Evolutionary conservation across 169 alveolate genomes (phyloP), one percentile per base, ranked within the genome.

Genomic region (Eimeria necatrix): DNA sequence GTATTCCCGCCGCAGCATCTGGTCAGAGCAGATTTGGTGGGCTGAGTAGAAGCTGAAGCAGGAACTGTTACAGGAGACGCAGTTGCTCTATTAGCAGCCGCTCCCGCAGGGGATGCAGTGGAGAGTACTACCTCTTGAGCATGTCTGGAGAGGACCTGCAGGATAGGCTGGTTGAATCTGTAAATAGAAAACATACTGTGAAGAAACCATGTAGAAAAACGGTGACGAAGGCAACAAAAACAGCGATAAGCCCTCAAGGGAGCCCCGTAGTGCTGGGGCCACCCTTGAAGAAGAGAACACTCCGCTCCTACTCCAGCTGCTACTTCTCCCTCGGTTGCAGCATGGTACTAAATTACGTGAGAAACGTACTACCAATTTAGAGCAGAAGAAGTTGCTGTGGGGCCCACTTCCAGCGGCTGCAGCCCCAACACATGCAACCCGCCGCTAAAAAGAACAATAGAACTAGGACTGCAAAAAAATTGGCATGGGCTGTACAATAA

Each of bases 391-490:
- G 16, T 32, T 18, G 41, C 52, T 70, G 81, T 70, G 81, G 81
- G 81, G 81, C 81, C 81, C 81, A 70, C 41, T n/a, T 48, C 22
- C 52, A 70, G 51, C 16, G 41, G 81, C 81, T 26, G 81, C 81
- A 70, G 81, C 81, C 81, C 81, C 81, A n/a, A 70, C 4, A 8
- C 24, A 9, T 70, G 81, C 81, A 48, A 26, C 81, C 41, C 41
- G 41, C 41, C 41, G 41, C 41, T 32, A 32, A 32, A 32, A 32
- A 32, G 41, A 32, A 32, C 41, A 32, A 32, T 2, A 32, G 16
- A 70, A 70, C 46, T 2, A 22, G 0, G 81, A 4, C 18, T 5
- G 41, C 41, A 32, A 32, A 32, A 32, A 32, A 32, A 32, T 2
- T 2, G 41, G 41, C 41, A 32, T 20, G 24, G 26, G 78, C 49